A percentile compares a stretch with the other conserved stretches of the same genome.
Evolutionary conservation across 1,284 basidiomycete genomes (phyloP).

Genomic region (Lignosus rhinocerotis): DNA sequence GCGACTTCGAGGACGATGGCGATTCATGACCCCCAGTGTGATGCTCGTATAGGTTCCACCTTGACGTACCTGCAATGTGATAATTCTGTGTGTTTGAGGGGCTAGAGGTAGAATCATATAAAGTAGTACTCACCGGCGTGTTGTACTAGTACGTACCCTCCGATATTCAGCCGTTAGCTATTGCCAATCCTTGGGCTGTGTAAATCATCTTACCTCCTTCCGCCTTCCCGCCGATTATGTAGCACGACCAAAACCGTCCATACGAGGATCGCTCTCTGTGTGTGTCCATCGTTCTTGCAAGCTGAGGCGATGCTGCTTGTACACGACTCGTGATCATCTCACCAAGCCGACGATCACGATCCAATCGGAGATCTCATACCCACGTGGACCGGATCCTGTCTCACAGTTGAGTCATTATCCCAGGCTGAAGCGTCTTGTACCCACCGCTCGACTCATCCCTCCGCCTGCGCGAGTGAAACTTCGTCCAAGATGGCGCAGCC

Average conservation of each 20-base stretch:
- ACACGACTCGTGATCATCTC: constrained; percentile 10
- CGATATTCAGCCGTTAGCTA: not conserved
- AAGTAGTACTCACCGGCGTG: not conserved
- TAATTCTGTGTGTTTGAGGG: not conserved
- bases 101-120: constrained; percentile 1
- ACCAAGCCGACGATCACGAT: constrained; percentile 19
- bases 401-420: constrained; percentile 5
- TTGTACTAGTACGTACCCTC: not conserved
- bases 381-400: constrained; percentile 10
- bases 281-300: not conserved
- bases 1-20: constrained; percentile 35
- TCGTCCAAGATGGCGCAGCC: constrained; percentile 13
- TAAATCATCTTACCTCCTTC: not conserved
- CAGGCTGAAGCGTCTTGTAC: too few relatives aligned
- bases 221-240: not conserved
- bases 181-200: not conserved
- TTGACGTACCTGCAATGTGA: too few relatives aligned
- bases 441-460: too few relatives aligned
- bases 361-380: constrained; percentile 15
- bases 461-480: not conserved
- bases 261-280: not conserved
- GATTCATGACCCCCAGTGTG: constrained; percentile 44
- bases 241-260: not conserved
- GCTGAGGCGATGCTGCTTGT: constrained; percentile 5
- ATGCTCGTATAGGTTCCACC: not conserved